These are phyloP conservation scores for Microdochium trichocladiopsis DNA, from an alignment of 2,329 filamentous ascomycete species.

Conservation along the genomic window DNA sequence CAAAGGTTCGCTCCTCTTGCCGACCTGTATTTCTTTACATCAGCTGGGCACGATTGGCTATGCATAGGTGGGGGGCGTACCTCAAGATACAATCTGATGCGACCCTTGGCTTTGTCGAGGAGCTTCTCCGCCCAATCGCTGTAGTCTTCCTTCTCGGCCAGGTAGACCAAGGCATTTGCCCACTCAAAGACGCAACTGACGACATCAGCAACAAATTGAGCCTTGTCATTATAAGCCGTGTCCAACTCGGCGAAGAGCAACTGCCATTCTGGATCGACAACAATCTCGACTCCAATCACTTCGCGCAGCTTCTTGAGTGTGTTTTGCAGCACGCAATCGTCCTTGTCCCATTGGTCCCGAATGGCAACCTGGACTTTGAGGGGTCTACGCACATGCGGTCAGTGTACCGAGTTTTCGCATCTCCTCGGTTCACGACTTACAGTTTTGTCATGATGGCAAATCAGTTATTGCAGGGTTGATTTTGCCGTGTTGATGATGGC, in stretches of 20 bases:
- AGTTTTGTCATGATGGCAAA: background rate
- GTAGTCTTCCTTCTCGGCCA: conserved; percentile 33
- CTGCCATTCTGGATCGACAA: conserved; percentile 11
- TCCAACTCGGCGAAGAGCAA: conserved; percentile 8
- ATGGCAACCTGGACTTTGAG: conserved; percentile 33
- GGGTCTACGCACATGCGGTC: conserved; percentile 20
- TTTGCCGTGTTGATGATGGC: background rate
- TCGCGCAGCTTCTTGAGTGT: conserved; percentile 21
- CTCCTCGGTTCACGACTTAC: background rate
- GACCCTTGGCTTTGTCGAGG: conserved; percentile 24
- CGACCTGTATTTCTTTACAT: conserved; percentile 7
- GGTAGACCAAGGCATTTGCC: conserved; percentile 25
- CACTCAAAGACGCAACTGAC: conserved; percentile 30
- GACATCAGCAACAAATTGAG: conserved; percentile 26
- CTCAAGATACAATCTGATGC: conserved; percentile 27
- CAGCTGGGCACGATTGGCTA: background rate
- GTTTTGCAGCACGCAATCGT: conserved; percentile 22
- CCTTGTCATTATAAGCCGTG: conserved; percentile 26
- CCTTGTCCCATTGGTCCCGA: conserved; percentile 33
- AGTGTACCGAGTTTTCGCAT: background rate
- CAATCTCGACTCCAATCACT: conserved; percentile 30
- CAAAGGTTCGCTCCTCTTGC: conserved; percentile 16
- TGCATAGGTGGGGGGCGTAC: conserved; percentile 17
- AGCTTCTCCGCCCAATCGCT: conserved; percentile 34
- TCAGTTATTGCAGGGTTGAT: no score